Base-by-base conservation (phyloP, 208 protist species). In the Blechomonas ayalai region DNA sequence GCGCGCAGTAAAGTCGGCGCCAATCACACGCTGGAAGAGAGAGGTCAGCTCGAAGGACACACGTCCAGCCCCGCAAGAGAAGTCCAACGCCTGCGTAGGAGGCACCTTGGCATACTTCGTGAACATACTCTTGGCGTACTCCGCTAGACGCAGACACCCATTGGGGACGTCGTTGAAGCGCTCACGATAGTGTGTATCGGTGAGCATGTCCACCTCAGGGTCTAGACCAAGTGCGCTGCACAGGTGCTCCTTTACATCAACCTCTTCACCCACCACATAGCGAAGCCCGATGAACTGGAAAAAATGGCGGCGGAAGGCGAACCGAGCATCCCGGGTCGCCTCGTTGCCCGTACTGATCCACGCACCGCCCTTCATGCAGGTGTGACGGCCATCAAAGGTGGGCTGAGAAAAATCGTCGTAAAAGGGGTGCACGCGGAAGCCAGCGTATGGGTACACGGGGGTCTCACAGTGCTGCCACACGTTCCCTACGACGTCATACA, bases 401-500 rank as follows among this genome's bases (percentile, higher is more conserved):
- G 96, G 96, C 22, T 90, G 73, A 18, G 95, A 97, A 58, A 98
- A 98, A 61, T 98, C 96, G 42, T 96, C 88, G 68, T 98, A 98
- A 57, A 95, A 84, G 22, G 82, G 87, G 38, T 97, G 92, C 16
- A 95, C 78, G 20, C 69, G 56, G 75, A 97, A 98, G 8, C 92
- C 94, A 5, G 51, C 53, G 52, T 96, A 91, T 0, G 90, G 88
- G 57, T 93, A 81, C 26, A 96, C 82, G 13, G 65, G 29, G n/a
- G 86, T 93, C 45, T 93, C 86, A 59, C 75, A 84, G 66, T 94
- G 94, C 67, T 97, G 83, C 95, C 96, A 98, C 29, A 93, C 91
- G 62, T 98, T 98, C 37, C 96, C 96, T 12, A 97, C 54, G 18
- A 97, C 82, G 46, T 97, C 92, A 67, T 94, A 95, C 42, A 94